These are phyloP conservation scores for Scleroderma bovista DNA, from an alignment of 768 basidiomycete species.

Conservation along the genomic window DNA sequence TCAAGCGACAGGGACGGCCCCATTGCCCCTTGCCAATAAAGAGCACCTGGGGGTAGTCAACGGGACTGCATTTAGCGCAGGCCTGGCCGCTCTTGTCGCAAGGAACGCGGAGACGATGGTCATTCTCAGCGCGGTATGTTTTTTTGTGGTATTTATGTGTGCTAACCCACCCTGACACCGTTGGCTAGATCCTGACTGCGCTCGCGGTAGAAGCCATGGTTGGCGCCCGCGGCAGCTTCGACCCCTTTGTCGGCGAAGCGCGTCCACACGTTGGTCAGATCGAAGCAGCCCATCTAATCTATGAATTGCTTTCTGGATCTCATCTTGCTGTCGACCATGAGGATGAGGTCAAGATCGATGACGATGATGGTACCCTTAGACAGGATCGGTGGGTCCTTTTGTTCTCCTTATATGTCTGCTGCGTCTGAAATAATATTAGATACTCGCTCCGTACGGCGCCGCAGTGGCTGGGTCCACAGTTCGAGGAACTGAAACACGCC, in stretches of 20 bases:
- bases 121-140: slow-evolving; percentile 42
- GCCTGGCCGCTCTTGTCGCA: slow-evolving; percentile 69
- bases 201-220: slow-evolving; percentile 80
- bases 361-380: slow-evolving; percentile 68
- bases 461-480: slow-evolving; percentile 82
- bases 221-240: slow-evolving; percentile 67
- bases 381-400: slow-evolving; percentile 61
- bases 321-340: slow-evolving; percentile 63
- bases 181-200: slow-evolving; percentile 60
- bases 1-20: slow-evolving; percentile 51
- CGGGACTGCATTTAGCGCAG: slow-evolving; percentile 81
- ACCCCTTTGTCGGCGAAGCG: slow-evolving; percentile 68
- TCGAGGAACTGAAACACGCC: slow-evolving; percentile 71
- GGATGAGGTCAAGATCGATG: slow-evolving; percentile 65
- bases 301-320: slow-evolving; percentile 62
- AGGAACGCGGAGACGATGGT: slow-evolving; percentile 66
- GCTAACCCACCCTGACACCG: not conserved
- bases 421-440: not conserved
- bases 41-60: slow-evolving; percentile 80
- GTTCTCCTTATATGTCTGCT: not conserved
- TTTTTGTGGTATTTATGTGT: not conserved
- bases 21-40: slow-evolving; percentile 65
- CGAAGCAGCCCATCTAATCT: slow-evolving; percentile 66
- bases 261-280: slow-evolving; percentile 87
- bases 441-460: slow-evolving; percentile 62